These are phyloP conservation scores for Parachlorella kessleri DNA, from an alignment of 139 green algal species.

Conservation along the genomic window DNA sequence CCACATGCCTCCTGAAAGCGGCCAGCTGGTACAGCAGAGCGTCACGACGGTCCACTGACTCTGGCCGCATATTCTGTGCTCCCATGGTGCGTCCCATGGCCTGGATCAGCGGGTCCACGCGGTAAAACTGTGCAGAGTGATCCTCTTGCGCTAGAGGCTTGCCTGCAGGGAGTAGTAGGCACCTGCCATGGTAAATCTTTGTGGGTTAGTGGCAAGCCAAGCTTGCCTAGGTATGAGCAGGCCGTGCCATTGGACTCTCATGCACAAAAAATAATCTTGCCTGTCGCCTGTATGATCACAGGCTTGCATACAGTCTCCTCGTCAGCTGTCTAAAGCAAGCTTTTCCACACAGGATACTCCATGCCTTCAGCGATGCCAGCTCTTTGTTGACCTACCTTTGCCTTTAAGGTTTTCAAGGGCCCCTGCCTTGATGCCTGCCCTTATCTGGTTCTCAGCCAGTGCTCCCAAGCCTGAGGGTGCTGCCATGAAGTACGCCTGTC, in stretches of 20 bases:
- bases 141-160: conserved; percentile 11
- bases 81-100: conserved; percentile 17
- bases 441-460: conserved; percentile 1
- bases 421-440: not conserved
- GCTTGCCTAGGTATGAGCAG: not conserved
- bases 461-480: not conserved
- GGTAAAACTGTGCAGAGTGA: conserved; percentile 10
- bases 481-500: not conserved
- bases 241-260: not conserved
- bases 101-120: conserved; percentile 7
- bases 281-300: not conserved
- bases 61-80: conserved; percentile 2
- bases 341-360: not conserved
- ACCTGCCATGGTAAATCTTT: not conserved
- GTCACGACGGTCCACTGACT: conserved; percentile 9
- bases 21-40: not conserved
- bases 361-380: not conserved
- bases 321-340: no score
- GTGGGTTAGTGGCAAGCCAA: not conserved
- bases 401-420: conserved; percentile 18
- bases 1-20: not conserved
- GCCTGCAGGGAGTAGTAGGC: not conserved
- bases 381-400: not conserved
- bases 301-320: not conserved
- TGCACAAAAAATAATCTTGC: not conserved